Percentiles rank a stretch among this genome's conserved stretches.
Conservation (phyloP, 1,284 basidiomycete species). For the Hortiboletus rubellus region DNA sequence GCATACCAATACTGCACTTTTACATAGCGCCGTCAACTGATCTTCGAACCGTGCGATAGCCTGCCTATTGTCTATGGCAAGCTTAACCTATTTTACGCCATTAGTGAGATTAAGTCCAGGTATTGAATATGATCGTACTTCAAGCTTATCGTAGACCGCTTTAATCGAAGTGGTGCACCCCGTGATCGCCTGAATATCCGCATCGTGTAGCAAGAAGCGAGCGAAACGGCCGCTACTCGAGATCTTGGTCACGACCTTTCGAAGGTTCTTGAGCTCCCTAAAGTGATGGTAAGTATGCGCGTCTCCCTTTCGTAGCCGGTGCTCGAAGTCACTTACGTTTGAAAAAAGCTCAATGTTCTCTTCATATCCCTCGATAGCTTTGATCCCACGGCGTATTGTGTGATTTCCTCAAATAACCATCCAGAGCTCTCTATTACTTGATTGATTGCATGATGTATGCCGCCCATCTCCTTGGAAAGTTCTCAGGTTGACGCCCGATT, state of each 20-base stretch:
- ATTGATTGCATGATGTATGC: constrained; percentile 18
- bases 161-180: constrained; percentile 13
- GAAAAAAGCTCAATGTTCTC: constrained; percentile 1
- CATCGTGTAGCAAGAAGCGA: constrained; percentile 16
- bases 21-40: constrained; percentile 1
- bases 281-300: background rate
- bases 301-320: background rate
- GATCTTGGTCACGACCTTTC: constrained; percentile 11
- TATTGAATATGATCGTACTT: constrained; percentile 4
- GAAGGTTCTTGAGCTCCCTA: constrained; percentile 19
- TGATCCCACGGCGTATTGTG: background rate
- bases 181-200: constrained; percentile 14
- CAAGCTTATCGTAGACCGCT: constrained; percentile 11
- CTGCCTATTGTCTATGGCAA: constrained; percentile 7
- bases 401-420: constrained; percentile 19
- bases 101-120: background rate
- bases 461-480: constrained; percentile 10
- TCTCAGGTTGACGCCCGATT: background rate
- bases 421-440: constrained; percentile 18
- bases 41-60: constrained; percentile 15
- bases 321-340: constrained; percentile 1
- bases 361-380: constrained; percentile 1
- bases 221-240: background rate
- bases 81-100: background rate
- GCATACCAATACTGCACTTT: constrained; percentile 1